Evolutionary conservation across 2,329 filamentous ascomycete species (phyloP).

Genomic region (Sarocladium brachiariae): DNA sequence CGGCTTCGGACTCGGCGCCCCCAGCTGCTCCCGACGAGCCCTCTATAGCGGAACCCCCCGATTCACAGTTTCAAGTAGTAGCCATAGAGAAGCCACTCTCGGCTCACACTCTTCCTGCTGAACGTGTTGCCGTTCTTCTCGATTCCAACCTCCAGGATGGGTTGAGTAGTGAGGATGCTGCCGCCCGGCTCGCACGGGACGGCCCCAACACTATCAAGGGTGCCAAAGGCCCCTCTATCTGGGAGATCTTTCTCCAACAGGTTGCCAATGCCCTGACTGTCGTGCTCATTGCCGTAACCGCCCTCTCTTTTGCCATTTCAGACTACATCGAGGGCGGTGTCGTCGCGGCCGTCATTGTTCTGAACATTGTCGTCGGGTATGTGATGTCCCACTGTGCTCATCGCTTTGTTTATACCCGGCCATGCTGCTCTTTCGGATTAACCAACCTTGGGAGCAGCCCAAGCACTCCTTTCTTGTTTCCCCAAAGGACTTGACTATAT

Average conservation of each 20-base stretch:
- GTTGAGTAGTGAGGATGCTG: constrained; percentile 55
- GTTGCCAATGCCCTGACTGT: constrained; percentile 71
- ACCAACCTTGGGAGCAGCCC: no score
- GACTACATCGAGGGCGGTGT: constrained; percentile 59
- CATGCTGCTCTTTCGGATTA: neutral
- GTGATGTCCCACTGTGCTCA: constrained; percentile 19
- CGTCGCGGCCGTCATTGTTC: constrained; percentile 56
- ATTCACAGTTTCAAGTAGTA: constrained; percentile 12
- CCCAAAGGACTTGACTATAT: constrained; percentile 9
- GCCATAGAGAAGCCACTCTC: constrained; percentile 28
- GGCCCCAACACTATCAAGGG: constrained; percentile 66
- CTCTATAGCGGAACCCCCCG: constrained; percentile 32
- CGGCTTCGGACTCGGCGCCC: constrained; percentile 29
- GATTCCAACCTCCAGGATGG: constrained; percentile 47
- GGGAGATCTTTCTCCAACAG: constrained; percentile 71
- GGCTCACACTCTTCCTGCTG: constrained; percentile 30
- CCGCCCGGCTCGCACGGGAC: constrained; percentile 57
- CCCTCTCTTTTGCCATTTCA: constrained; percentile 56
- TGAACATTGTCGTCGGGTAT: constrained; percentile 62
- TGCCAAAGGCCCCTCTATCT: constrained; percentile 64
- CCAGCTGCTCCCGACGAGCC: constrained; percentile 29
- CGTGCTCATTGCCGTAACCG: constrained; percentile 70
- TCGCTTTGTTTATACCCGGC: neutral
- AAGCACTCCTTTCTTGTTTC: no score
- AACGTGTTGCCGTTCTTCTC: constrained; percentile 29